These are phyloP conservation scores for Mrakia hoshinonis DNA, from an alignment of 768 basidiomycete species.

Conservation along the genomic window DNA sequence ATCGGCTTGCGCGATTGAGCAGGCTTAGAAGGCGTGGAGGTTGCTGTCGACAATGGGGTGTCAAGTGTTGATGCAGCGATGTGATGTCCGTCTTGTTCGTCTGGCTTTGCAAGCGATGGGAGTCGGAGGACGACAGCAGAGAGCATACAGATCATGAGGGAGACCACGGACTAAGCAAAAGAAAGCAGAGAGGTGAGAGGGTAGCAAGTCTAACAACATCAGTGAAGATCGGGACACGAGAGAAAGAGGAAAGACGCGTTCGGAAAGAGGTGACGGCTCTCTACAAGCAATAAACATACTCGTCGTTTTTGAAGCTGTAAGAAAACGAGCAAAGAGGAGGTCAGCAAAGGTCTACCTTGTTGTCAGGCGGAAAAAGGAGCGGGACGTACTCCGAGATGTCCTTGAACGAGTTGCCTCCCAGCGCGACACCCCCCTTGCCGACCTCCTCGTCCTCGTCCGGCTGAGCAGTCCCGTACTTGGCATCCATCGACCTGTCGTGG, in stretches of 20 bases:
- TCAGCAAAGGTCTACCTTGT: no score
- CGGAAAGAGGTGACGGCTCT: no score
- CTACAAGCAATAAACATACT: no score
- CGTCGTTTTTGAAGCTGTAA: no score
- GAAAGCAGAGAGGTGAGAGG: neutral
- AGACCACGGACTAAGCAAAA: neutral
- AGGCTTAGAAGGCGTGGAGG: neutral
- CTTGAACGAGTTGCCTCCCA: slow-evolving; percentile 30
- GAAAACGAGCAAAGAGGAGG: no score
- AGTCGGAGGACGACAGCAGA: neutral
- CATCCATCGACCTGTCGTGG: slow-evolving; percentile 43
- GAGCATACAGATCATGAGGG: neutral
- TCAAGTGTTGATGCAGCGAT: neutral
- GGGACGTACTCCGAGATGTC: slow-evolving; percentile 35
- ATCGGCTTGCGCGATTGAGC: neutral
- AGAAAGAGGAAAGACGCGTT: no score
- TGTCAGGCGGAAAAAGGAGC: no score
- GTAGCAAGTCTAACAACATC: neutral
- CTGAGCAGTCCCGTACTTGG: slow-evolving; percentile 27
- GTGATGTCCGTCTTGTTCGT: neutral
- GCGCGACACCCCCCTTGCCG: slow-evolving; percentile 16
- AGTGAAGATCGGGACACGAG: neutral
- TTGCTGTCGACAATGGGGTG: neutral
- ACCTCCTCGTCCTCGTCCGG: slow-evolving; percentile 30
- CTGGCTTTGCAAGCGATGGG: neutral